A percentile compares a stretch with the other conserved stretches of the same genome.
These are phyloP conservation scores for Plasmodium reichenowi DNA, from an alignment of 169 alveolate species.

Conservation along the genomic window DNA sequence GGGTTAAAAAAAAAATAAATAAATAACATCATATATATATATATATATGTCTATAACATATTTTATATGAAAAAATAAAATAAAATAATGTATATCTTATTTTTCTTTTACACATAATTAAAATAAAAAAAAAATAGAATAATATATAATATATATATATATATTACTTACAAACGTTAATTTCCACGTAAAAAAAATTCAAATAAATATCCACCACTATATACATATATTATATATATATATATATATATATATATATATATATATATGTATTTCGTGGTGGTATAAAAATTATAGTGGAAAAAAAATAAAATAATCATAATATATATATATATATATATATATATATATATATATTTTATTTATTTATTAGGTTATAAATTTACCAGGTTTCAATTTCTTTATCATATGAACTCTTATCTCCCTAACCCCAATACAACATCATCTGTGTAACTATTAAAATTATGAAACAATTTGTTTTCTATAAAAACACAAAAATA, in stretches of 20 bases:
- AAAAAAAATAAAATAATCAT: no score
- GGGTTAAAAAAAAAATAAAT: neutral
- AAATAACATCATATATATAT: neutral
- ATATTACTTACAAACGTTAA: neutral
- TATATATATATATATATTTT: no score
- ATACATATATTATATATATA: no score
- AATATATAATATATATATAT: neutral
- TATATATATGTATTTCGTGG: no score
- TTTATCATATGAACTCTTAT: no score
- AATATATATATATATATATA: no score
- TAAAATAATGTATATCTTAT: neutral
- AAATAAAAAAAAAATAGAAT: neutral
- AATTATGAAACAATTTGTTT: no score
- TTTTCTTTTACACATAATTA: conserved; percentile 4
- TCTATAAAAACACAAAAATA: neutral
- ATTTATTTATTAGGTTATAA: no score
- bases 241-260: no score
- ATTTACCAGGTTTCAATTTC: no score
- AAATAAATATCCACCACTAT: no score
- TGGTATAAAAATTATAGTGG: no score
- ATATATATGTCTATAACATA: neutral
- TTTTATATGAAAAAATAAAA: conserved; percentile 2
- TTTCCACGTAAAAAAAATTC: neutral
- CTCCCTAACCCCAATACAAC: neutral
- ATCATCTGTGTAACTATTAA: neutral